phyloP scores from a whole-genome alignment of 2,329 filamentous ascomycete genomes.

The Penicillium freii region DNA sequence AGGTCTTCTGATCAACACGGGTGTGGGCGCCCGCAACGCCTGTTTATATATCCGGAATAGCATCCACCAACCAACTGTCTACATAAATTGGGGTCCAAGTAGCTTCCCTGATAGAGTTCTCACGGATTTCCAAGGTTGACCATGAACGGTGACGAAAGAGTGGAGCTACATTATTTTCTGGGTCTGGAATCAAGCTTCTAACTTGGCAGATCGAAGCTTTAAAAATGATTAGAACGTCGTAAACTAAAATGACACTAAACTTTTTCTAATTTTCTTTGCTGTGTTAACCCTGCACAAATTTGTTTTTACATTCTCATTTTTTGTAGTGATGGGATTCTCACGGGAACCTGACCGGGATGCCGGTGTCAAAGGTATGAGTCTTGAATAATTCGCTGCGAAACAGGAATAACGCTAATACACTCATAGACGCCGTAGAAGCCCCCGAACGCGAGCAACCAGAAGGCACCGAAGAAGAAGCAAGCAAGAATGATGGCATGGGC shows the following conservation, averaged over 20 bases:
- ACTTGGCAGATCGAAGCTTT: neutral
- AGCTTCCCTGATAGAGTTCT: neutral
- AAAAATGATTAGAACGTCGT: neutral
- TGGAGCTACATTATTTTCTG: neutral
- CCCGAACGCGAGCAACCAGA: constrained; percentile 2
- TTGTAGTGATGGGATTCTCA: neutral
- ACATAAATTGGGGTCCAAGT: neutral
- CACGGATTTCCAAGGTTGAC: neutral
- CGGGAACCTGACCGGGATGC: neutral
- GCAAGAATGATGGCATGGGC: constrained; percentile 11
- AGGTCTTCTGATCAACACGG: neutral
- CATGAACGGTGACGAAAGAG: constrained; percentile 6
- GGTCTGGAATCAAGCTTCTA: neutral
- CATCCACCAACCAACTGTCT: neutral
- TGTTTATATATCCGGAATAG: neutral
- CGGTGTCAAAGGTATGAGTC: neutral
- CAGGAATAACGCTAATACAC: neutral
- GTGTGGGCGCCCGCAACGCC: neutral
- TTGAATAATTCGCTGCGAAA: neutral
- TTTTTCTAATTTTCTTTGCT: neutral
- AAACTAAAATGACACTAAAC: too few relatives aligned
- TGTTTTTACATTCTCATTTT: neutral
- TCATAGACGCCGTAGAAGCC: neutral
- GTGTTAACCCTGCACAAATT: neutral
- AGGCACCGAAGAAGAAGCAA: constrained; percentile 14